phyloP scores from a whole-genome alignment of 1,284 basidiomycete genomes.

The Rhodotorula sp. region DNA sequence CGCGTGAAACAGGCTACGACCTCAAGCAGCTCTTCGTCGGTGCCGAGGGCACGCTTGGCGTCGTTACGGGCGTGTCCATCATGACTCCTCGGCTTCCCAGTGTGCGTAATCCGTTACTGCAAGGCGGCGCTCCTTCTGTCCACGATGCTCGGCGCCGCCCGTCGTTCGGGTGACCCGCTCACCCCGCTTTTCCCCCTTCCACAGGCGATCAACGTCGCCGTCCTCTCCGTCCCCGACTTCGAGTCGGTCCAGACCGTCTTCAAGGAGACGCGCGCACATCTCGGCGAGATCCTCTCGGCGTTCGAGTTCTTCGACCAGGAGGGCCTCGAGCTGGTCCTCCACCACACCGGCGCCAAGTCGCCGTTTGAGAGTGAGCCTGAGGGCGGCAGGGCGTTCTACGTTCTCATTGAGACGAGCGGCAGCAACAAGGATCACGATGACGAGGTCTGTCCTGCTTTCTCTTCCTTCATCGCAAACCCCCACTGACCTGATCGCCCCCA shows the following conservation, averaged over 20 bases:
- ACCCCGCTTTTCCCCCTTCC: constrained; percentile 53
- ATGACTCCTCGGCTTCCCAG: constrained; percentile 87
- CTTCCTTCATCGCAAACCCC: not conserved
- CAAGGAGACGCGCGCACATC: constrained; percentile 62
- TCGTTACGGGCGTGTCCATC: constrained; percentile 94
- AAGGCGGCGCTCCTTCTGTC: too few relatives aligned
- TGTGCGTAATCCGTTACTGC: constrained; percentile 46
- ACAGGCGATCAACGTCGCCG: constrained; percentile 56
- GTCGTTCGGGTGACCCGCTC: not conserved
- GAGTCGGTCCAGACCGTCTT: constrained; percentile 60
- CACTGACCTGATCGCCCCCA: constrained; percentile 12
- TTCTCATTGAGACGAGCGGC: constrained; percentile 90
- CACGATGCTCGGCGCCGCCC: too few relatives aligned
- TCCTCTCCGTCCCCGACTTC: constrained; percentile 60
- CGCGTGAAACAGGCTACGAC: constrained; percentile 73
- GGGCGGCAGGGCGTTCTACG: constrained; percentile 67
- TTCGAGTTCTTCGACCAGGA: constrained; percentile 96
- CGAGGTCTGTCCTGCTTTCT: constrained; percentile 61
- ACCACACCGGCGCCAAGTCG: constrained; percentile 56
- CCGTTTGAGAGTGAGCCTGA: constrained; percentile 54
- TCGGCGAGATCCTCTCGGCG: constrained; percentile 95
- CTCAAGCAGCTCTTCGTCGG: constrained; percentile 99
- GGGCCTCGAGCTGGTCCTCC: constrained; percentile 74
- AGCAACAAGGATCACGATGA: constrained; percentile 92
- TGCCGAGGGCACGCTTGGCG: constrained; percentile 90